Conservation (phyloP, 257 asterid species). For the Capsicum pubescens region DNA sequence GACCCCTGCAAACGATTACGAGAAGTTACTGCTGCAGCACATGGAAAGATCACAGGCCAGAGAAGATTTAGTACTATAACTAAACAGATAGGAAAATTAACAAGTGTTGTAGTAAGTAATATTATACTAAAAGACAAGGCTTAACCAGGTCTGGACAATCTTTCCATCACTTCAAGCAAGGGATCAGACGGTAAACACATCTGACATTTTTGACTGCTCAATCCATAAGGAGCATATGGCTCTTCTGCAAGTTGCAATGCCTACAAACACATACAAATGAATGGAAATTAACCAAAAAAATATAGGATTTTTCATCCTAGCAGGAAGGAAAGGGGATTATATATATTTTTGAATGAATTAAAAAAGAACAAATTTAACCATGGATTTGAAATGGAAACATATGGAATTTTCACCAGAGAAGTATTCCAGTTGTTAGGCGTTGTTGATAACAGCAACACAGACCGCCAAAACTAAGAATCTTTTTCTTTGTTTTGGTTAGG, state of each 20-base stretch:
- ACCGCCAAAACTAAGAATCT: conserved; percentile 12
- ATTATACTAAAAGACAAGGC: neutral
- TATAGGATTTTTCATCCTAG: too few species aligned
- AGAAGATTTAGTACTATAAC: neutral
- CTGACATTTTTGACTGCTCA: conserved; percentile 76
- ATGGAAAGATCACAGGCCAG: conserved; percentile 9
- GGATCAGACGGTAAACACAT: conserved; percentile 92
- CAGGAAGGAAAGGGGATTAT: too few species aligned
- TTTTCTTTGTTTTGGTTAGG: neutral
- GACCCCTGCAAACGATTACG: conserved; percentile 58
- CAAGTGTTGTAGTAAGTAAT: neutral
- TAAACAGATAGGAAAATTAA: neutral
- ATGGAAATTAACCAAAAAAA: neutral
- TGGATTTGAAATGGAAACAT: neutral
- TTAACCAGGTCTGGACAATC: conserved; percentile 87
- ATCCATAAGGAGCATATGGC: conserved; percentile 58
- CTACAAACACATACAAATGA: conserved; percentile 39
- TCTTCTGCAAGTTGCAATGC: conserved; percentile 90
- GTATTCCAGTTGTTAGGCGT: conserved; percentile 3
- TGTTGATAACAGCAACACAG: neutral
- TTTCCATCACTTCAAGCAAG: conserved; percentile 70
- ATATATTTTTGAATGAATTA: neutral
- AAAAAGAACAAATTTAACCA: neutral
- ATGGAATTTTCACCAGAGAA: conserved; percentile 6
- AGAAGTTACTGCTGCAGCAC: conserved; percentile 7